phyloP scores from a whole-genome alignment of 2,329 filamentous ascomycete genomes.

The Tolypocladium tropicale region DNA sequence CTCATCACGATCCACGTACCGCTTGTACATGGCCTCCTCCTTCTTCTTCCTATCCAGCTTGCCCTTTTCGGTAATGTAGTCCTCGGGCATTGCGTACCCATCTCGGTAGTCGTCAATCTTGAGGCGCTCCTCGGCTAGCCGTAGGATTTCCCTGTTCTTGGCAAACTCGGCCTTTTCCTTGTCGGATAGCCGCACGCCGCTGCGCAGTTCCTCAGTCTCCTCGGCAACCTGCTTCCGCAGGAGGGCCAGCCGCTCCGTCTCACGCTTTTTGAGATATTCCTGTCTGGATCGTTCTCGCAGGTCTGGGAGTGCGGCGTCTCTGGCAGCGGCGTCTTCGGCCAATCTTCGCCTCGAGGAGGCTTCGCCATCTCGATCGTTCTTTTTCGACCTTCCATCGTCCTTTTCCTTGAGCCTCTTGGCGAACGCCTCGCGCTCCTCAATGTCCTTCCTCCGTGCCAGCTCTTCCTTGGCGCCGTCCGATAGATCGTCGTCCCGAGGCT shows the following conservation, averaged over 20 bases:
- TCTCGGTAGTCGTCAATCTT: constrained; percentile 86
- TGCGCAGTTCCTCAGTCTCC: constrained; percentile 70
- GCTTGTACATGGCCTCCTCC: constrained; percentile 79
- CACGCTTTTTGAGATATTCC: constrained; percentile 87
- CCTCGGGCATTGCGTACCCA: constrained; percentile 87
- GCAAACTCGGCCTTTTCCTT: constrained; percentile 81
- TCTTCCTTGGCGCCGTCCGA: constrained; percentile 52
- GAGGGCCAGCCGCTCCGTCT: constrained; percentile 75
- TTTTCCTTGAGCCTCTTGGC: constrained; percentile 64
- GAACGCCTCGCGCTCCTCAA: constrained; percentile 69
- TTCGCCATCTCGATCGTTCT: constrained; percentile 47
- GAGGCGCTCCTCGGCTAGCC: constrained; percentile 73
- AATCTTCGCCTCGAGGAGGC: constrained; percentile 44
- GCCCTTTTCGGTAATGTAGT: constrained; percentile 89
- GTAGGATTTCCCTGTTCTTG: constrained; percentile 73
- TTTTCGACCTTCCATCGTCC: constrained; percentile 61
- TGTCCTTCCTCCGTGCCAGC: constrained; percentile 51
- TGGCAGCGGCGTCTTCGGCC: constrained; percentile 48
- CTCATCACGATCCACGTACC: constrained; percentile 80
- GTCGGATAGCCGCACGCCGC: constrained; percentile 64
- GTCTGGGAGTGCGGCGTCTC: constrained; percentile 66
- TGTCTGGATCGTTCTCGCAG: constrained; percentile 77
- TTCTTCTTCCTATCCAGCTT: constrained; percentile 83
- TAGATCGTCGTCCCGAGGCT: constrained; percentile 33
- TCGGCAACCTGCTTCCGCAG: constrained; percentile 83